Conservation (phyloP, 1,139 yeast species). For the Candida tropicalis region DNA sequence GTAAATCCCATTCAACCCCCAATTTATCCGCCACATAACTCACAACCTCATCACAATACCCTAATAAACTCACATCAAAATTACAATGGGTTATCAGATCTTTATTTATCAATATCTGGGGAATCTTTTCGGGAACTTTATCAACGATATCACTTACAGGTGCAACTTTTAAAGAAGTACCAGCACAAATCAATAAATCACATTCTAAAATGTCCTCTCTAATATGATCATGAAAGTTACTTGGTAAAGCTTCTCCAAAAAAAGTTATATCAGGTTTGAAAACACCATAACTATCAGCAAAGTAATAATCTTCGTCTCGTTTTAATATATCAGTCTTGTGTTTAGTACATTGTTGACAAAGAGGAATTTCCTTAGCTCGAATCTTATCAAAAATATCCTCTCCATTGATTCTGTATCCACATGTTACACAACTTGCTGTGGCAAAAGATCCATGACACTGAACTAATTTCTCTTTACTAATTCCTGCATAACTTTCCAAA, state of each 20-base stretch:
- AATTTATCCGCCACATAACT: constrained; percentile 61
- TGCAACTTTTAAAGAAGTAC: constrained; percentile 92
- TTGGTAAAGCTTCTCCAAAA: constrained; percentile 87
- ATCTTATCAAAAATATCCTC: constrained; percentile 64
- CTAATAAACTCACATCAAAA: constrained; percentile 80
- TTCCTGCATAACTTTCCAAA: constrained; percentile 83
- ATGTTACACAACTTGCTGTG: constrained; percentile 83
- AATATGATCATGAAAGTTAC: constrained; percentile 65
- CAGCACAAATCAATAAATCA: constrained; percentile 84
- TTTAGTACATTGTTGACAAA: constrained; percentile 67
- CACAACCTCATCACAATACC: constrained; percentile 87
- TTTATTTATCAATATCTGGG: constrained; percentile 81
- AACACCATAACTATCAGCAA: constrained; percentile 67
- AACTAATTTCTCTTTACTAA: constrained; percentile 66
- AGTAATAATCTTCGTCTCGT: constrained; percentile 30
- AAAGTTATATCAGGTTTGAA: constrained; percentile 95
- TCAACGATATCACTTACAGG: constrained; percentile 96
- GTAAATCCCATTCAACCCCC: constrained; percentile 60
- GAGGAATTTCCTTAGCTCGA: constrained; percentile 61
- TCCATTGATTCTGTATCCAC: constrained; percentile 71
- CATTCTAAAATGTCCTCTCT: constrained; percentile 63
- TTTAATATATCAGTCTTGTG: constrained; percentile 39
- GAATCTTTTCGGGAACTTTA: constrained; percentile 66
- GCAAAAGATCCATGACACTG: constrained; percentile 99
- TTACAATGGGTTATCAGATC: constrained; percentile 79